Base-by-base conservation (phyloP, 2,329 filamentous ascomycete genomes). In the Tolypocladium ovalisporum region DNA sequence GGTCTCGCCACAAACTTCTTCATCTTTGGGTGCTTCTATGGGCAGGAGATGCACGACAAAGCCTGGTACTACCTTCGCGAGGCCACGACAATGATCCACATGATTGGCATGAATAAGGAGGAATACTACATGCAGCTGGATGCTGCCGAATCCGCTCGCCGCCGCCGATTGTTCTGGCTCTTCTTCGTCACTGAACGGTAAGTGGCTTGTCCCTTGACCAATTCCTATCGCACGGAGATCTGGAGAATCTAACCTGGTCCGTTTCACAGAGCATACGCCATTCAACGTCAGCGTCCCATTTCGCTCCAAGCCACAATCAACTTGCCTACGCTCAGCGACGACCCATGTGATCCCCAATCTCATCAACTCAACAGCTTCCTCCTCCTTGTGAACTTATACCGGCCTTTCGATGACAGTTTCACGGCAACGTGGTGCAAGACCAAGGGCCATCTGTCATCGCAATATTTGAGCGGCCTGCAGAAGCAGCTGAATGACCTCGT, bases 41-140 rank as follows among this genome's bases (percentile, higher is more conserved):
- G 83, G 40, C 74, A 89, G 52, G 87, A 90, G 61, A 78, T 85
- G 68, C 87, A 91, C 68, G 84, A 88, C 61, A 85, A 85, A 68
- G 88, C 88, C 1, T 93, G 89, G 88, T 91, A 85, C 66, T 84
- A 90, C 67, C 75, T 93, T 12, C 84, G 88, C 32, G 89, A 94
- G 70, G 87, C 87, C 7, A 86, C 84, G 1, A 91, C 88, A 7
- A 76, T 93, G 70, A 78, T 81, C 34, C 79, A 84, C 63, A 80
- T 86, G 64, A 70, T 76, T 34, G 78, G 77, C 56, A 81, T 87
- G 80, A 76, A 80, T 65, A 82, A 82, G 67, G 84, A 87, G 64
- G 80, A 83, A 27, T 75, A 79, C 10, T 90, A 89, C 66, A 63
- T 78, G 49, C 77, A 81, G 56, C 80, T 81, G 62, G 81, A 83